Evolutionary conservation across 192 early-diverging fungal species (phyloP), one percentile per base, ranked within the genome.

Genomic region (Coemansia pectinata): DNA sequence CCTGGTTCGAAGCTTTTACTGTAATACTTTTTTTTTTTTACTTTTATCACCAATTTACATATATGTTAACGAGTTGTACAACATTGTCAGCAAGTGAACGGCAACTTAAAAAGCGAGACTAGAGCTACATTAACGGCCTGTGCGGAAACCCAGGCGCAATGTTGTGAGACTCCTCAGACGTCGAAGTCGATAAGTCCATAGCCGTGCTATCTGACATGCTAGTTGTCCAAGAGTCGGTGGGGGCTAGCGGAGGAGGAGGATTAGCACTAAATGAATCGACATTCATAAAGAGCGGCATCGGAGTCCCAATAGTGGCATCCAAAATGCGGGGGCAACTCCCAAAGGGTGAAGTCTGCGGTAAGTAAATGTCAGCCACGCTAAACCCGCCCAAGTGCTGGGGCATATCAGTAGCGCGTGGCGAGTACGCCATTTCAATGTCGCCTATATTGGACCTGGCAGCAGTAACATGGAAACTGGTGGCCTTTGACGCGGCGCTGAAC

Each of bases 1-100:
- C 71, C 72, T 5, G 65, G 81, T 10, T 69, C 73, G 36, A 74
- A 70, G 39, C 33, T 78, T 10, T 29, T 62, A 8, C 36, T 78
- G 42, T 73, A 65, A 63, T 31, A 52, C 8, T 41, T 62, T 62
- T 17, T 40, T 11, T 39, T 62, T 29, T 38, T 21, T 27, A 25
- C 41, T 27, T 27, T 34, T 27, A 38, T 1, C 60, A 36, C 19
- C 34, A 47, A 5, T 10, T 53, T 25, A 23, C 23, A 62, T 39
- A 34, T 58, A 61, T 23, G 11, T 57, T 57, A 23, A 61, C 36
- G 17, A 50, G 12, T 67, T 71, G 50, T 65, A 71, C 23, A 70
- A 70, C 21, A 48, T 62, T 70, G 61, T 25, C 53, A 50, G 61
- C 19, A 11, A 61, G 8, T 23, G 21, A 61, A 21, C 6, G 47